Base-by-base conservation (phyloP, 1,139 yeast species). In the Pneumocystis sp. region DNA sequence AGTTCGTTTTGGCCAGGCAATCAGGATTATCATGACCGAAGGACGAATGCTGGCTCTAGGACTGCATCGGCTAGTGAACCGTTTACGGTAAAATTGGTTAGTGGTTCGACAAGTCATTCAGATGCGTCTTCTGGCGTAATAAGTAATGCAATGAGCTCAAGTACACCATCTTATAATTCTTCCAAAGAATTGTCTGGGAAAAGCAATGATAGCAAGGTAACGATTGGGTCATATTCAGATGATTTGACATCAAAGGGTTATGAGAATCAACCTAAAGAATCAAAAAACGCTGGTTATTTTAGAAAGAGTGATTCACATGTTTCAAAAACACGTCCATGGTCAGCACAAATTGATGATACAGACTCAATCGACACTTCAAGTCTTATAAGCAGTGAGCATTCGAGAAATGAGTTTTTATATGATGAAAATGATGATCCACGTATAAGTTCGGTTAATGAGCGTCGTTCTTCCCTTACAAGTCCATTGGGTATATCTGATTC, bases 51-150 rank as follows among this genome's bases (percentile, higher is more conserved):
- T 10, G 65, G 64, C 12, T 19, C 65, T 61, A 64, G 59, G 25
- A 59, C 64, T 37, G 66, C 63, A 29, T 60, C 66, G 15, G 59
- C 63, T 19, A 65, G 62, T 59, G 67, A 66, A 39, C 25, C 65
- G 5, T 66, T 64, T 61, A 66, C 65, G 31, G 63, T 65, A 15
- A 21, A 29, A 25, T 39, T 59, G 31, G 61, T 59, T 10, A 42
- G 17, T 21, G 31, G 17, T 4, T 39, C 61, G 12, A 59, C 37
- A 29, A 59, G 31, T 59, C 29, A 59, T 29, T 59, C 61, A 12
- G 61, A 42, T 10, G 6, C 29, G 1, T 42, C 39, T 59, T 50
- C 57, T 25, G 57, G 57, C 2, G 34, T 50, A 12, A 39, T 59
- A 21, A 39, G 61, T 39, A 39, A 39, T 59, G 31, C 7, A 12